A percentile compares a stretch with the other conserved stretches of the same genome.
Conservation (phyloP, 1,139 yeast genomes). For the Lodderomyces parapsilosis region DNA sequence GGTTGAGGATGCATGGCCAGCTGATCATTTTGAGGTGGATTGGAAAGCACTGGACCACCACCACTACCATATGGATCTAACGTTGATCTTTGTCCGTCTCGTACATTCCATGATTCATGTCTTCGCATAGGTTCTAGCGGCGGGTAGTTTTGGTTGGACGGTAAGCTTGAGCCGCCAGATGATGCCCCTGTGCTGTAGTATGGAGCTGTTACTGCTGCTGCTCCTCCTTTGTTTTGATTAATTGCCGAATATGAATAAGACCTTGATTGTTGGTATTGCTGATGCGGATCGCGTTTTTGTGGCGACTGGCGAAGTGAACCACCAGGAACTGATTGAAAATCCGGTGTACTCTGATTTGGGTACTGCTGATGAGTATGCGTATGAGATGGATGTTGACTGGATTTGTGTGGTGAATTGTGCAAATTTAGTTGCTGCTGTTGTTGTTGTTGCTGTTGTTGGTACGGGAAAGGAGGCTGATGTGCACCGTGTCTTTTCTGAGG, state of each 20-base stretch:
- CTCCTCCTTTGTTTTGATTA: too few relatives aligned
- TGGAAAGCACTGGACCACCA: not conserved
- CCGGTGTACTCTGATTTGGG: slow-evolving; percentile 7
- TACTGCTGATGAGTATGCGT: not conserved
- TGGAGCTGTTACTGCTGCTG: too few relatives aligned
- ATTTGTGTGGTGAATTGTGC: not conserved
- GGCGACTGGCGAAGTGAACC: slow-evolving; percentile 11
- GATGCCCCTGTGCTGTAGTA: not conserved
- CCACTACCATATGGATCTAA: not conserved
- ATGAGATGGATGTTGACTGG: not conserved
- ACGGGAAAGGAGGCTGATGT: slow-evolving; percentile 2
- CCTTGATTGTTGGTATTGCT: slow-evolving; percentile 3
- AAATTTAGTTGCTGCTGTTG: slow-evolving; percentile 1
- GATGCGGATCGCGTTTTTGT: slow-evolving; percentile 5
- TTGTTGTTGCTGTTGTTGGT: slow-evolving; percentile 3
- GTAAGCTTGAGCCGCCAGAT: not conserved
- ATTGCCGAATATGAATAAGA: too few relatives aligned
- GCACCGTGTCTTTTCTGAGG: slow-evolving; percentile 11
- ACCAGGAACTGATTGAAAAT: slow-evolving; percentile 6
- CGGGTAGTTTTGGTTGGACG: not conserved
- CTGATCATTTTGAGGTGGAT: not conserved
- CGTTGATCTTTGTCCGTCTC: not conserved
- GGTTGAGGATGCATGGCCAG: not conserved
- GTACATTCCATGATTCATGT: not conserved
- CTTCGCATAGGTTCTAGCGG: not conserved